These are phyloP conservation scores for Hirsutella thompsonii DNA, from an alignment of 2,329 filamentous ascomycete genomes.

Conservation along the genomic window DNA sequence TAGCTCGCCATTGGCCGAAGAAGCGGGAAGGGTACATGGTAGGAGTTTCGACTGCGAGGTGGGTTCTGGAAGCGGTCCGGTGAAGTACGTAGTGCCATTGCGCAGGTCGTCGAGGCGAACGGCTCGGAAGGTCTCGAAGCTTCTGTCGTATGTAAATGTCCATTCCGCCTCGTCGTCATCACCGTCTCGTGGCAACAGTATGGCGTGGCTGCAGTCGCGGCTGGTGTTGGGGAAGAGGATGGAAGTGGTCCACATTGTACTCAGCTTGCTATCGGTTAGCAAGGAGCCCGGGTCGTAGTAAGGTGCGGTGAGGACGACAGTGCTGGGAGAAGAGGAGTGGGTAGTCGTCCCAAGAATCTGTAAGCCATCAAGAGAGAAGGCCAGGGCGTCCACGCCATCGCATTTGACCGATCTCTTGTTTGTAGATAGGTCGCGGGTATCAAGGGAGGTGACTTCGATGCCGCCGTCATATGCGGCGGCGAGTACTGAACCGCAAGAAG, in stretches of 20 bases:
- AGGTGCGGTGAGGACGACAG: constrained; percentile 66
- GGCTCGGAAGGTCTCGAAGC: constrained; percentile 65
- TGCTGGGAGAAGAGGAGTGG: constrained; percentile 49
- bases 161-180: constrained; percentile 54
- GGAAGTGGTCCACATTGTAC: constrained; percentile 72
- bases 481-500: constrained; percentile 68
- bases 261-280: constrained; percentile 53
- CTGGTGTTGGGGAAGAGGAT: constrained; percentile 76
- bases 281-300: constrained; percentile 63
- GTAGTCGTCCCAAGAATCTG: constrained; percentile 67
- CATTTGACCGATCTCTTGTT: constrained; percentile 69
- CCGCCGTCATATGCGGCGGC: constrained; percentile 77
- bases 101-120: constrained; percentile 63
- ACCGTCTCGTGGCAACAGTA: constrained; percentile 47
- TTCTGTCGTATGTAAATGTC: constrained; percentile 67
- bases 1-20: constrained; percentile 57
- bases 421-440: constrained; percentile 46
- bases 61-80: constrained; percentile 47
- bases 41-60: constrained; percentile 43
- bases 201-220: constrained; percentile 64
- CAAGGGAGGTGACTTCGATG: constrained; percentile 76
- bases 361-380: constrained; percentile 66
- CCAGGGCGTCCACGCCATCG: constrained; percentile 58
- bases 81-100: constrained; percentile 69
- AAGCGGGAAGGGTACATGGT: constrained; percentile 56